Base-by-base conservation (phyloP, 192 early-diverging fungal species). In the Coemansia sp. region DNA sequence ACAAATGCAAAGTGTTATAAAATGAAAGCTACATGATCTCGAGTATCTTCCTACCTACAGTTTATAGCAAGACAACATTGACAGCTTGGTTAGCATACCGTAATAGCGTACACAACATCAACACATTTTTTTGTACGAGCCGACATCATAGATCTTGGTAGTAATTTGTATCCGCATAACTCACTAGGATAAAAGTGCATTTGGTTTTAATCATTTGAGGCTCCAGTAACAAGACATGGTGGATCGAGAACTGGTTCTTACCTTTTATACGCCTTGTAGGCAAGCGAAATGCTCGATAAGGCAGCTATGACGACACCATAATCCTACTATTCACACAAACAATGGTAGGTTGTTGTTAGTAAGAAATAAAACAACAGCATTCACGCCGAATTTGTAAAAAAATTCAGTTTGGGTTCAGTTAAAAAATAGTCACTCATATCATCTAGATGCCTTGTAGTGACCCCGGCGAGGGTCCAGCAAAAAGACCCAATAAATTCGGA, bases 381-480 rank as follows among this genome's bases (percentile, higher is more conserved):
- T 13, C 27, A 57, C 2, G 27, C 27, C 2, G 12, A 54, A 33
- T 33, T 59, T 11, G 29, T 5, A 29, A 1, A 33, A 1, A 33
- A 16, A 0, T 6, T 34, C 36, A 15, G 57, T 36, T 15, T 71
- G 46, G 70, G 70, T 76, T 82, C 79, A 82, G 79, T 22, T 40
- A 40, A 67, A 68, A 59, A 76, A 44, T 74, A 12, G 43, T 46
- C 70, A 20, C 82, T 84, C 82, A 84, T 76, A 74, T 76, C 74
- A 40, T 62, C 66, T 43, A 68, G 51, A 46, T 33, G 67, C 73
- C 71, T 71, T 67, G 57, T 57, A 54, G 20, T 47, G 66, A 64
- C 63, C 82, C 82, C 82, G 82, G 82, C 82, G 74, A 78, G 82
- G 72, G 66, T 63, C 59, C 63, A 72, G 71, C 61, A 41, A 52